Conservation (phyloP, 805 yeast genomes). For the Candida pseudoglaebosa region DNA sequence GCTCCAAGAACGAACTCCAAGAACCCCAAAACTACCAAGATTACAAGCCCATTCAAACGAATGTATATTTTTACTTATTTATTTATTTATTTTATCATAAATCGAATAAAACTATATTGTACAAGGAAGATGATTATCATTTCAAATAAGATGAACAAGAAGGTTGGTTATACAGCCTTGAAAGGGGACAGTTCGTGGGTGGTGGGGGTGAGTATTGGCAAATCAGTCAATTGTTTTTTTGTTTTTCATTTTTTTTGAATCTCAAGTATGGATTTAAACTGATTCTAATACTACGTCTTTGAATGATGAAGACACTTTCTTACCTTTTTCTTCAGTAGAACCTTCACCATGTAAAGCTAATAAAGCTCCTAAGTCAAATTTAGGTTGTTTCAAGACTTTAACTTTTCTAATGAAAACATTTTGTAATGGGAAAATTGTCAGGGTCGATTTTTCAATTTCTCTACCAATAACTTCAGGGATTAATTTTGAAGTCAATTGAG, state of each 20-base stretch:
- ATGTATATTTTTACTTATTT: not conserved
- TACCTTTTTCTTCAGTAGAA: constrained; percentile 82
- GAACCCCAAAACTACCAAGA: too few relatives aligned
- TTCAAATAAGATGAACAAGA: not conserved
- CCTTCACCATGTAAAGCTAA: constrained; percentile 94
- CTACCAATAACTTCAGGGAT: constrained; percentile 96
- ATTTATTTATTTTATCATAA: not conserved
- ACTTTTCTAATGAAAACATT: constrained; percentile 97
- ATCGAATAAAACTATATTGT: not conserved
- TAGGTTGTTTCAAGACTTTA: constrained; percentile 94
- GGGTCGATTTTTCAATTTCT: constrained; percentile 92
- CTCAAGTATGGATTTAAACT: constrained; percentile 47
- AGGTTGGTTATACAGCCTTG: too few relatives aligned
- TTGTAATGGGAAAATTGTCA: constrained; percentile 89
- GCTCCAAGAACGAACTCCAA: too few relatives aligned
- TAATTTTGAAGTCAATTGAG: constrained; percentile 92
- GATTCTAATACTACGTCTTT: constrained; percentile 95
- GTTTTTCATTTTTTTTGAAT: too few relatives aligned
- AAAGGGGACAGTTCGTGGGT: too few relatives aligned
- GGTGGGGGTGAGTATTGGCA: too few relatives aligned
- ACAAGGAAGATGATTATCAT: not conserved
- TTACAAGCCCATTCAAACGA: too few relatives aligned
- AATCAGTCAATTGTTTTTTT: too few relatives aligned
- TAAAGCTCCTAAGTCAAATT: constrained; percentile 91
- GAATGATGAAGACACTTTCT: constrained; percentile 93